Conservation (phyloP, 805 yeast species). For the Yarrowia porcina region DNA sequence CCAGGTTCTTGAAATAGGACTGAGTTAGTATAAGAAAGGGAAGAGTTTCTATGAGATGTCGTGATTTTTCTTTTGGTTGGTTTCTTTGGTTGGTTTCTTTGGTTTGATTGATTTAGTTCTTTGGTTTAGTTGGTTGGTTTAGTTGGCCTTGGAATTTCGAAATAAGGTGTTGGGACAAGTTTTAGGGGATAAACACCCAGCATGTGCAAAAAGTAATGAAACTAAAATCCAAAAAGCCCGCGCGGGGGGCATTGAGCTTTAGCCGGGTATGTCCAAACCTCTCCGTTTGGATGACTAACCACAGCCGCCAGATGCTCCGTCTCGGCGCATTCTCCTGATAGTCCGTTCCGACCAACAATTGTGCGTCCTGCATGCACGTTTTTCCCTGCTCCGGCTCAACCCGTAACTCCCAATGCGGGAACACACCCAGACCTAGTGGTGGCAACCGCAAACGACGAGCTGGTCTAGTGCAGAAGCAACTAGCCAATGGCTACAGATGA, state of each 20-base stretch:
- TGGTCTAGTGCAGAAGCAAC: conserved; percentile 4
- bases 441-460: conserved; percentile 16
- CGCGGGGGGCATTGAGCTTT: background rate
- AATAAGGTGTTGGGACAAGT: background rate
- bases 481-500: too few relatives aligned
- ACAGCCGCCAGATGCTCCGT: background rate
- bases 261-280: background rate
- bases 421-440: conserved; percentile 12
- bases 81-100: too few relatives aligned
- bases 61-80: too few relatives aligned
- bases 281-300: background rate
- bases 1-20: conserved; percentile 87
- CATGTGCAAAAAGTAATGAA: conserved; percentile 19
- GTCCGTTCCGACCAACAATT: conserved; percentile 8
- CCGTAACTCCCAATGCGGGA: conserved; percentile 25
- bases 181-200: background rate
- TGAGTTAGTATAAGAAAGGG: conserved; percentile 10
- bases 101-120: too few relatives aligned
- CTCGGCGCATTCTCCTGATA: background rate
- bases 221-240: conserved; percentile 1
- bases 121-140: background rate
- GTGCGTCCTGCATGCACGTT: conserved; percentile 25
- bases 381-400: conserved; percentile 24
- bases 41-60: too few relatives aligned
- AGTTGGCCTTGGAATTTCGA: too few relatives aligned